A percentile compares a stretch with the other conserved stretches of the same genome.
Conservation (phyloP, 2,329 filamentous ascomycete genomes). For the Neofusicoccum sp. region DNA sequence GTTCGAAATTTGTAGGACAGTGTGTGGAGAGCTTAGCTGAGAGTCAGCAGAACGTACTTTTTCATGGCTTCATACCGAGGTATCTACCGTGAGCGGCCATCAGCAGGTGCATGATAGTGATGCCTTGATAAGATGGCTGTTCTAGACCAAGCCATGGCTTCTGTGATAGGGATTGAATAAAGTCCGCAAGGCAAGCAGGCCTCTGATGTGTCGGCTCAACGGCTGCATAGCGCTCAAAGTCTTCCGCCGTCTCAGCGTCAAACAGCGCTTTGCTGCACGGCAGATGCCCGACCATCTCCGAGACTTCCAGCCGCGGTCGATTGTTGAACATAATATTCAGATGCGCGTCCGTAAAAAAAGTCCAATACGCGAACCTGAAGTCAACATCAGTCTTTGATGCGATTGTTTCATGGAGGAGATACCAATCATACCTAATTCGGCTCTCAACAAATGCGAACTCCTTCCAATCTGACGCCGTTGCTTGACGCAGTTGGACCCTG, state of each 20-base stretch:
- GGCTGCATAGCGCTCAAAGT: background rate
- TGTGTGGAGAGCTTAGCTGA: background rate
- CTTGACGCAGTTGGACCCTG: background rate
- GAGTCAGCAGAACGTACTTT: background rate
- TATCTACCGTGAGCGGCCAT: background rate
- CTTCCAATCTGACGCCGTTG: background rate
- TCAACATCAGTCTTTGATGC: background rate
- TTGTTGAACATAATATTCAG: background rate
- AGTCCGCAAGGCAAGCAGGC: background rate
- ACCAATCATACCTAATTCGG: background rate
- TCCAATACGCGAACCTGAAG: background rate
- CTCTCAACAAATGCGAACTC: background rate
- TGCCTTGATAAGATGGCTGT: background rate
- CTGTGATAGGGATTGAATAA: background rate
- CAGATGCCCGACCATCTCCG: background rate
- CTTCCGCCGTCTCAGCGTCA: background rate
- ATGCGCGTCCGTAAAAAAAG: background rate
- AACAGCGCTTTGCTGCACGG: background rate
- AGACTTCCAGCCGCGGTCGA: background rate
- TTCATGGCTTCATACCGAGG: background rate
- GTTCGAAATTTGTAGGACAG: background rate
- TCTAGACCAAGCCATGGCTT: background rate
- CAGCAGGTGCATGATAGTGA: background rate
- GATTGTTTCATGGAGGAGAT: background rate
- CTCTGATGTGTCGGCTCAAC: background rate